Evolutionary conservation across 192 early-diverging fungal species (phyloP), one percentile per base, ranked within the genome.

Genomic region (Diversispora epigaea): DNA sequence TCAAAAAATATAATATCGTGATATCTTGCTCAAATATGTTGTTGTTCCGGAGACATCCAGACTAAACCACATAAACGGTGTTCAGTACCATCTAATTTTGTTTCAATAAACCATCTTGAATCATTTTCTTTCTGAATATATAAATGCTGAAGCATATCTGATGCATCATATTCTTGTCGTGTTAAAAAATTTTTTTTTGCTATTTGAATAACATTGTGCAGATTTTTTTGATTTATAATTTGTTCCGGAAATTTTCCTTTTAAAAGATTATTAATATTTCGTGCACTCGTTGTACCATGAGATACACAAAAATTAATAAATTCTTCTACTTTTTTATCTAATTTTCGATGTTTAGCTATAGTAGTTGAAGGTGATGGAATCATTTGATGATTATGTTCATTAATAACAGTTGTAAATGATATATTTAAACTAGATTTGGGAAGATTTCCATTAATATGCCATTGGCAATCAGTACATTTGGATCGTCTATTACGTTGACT

Each of bases 1-100:
- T 66, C 41, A 66, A 66, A 66, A 17, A 66, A 43, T 15, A 66
- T 46, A 8, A 66, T 17, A 66, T 66, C 64, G 21, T 66, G 45
- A 15, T 19, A 66, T 21, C 64, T 43, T 45, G 64, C n/a, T 17
- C 45, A 66, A 2, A 46, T 9, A 15, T 45, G 40, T 14, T 60
- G 40, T 6, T 66, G 41, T 22, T 46, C 64, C 11, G 25, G 64
- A 0, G 21, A 66, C 25, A 66, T 39, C 64, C 64, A 66, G 43
- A 66, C 22, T 43, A 66, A 15, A 12, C 57, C 21, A 60, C 25
- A 60, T 60, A 60, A 60, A 7, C 25, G 17, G 0, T 3, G 21
- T 60, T 60, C 57, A 22, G 57, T 10, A 22, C 25, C 21, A 60
- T 60, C 57, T 22, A 60, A 60, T 60, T 60, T 60, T 22, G 57